phyloP scores from a whole-genome alignment of 352 stramenopile species.

The Globisporangium nagaii region DNA sequence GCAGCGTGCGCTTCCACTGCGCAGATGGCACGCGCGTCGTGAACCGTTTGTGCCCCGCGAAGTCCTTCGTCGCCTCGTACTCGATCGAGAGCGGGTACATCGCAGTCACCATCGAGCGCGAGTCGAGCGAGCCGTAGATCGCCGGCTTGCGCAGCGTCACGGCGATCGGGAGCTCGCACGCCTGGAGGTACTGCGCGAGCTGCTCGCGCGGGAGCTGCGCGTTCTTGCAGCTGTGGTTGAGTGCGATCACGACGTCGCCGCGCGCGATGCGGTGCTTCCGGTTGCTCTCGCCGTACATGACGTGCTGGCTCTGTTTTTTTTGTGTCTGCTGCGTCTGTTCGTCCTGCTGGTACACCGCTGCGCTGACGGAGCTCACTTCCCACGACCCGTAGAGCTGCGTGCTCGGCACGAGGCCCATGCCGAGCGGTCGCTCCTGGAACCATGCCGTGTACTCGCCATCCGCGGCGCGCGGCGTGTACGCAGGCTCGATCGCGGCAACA shows the following conservation, averaged over 20 bases:
- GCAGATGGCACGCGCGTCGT: conserved; percentile 46
- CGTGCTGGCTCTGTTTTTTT: conserved; percentile 5
- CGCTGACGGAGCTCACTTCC: conserved; percentile 57
- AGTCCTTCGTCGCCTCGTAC: conserved; percentile 25
- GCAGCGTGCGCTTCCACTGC: conserved; percentile 59
- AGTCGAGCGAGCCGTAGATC: conserved; percentile 58
- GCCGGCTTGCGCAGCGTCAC: conserved; percentile 61
- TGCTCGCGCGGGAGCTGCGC: conserved; percentile 41
- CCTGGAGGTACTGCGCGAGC: conserved; percentile 37
- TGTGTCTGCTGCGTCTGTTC: neutral
- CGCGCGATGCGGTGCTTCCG: conserved; percentile 21
- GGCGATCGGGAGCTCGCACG: conserved; percentile 45
- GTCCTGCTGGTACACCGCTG: neutral
- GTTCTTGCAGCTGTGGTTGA: conserved; percentile 48
- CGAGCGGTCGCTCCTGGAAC: conserved; percentile 59
- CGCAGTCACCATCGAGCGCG: conserved; percentile 51
- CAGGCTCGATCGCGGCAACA: conserved; percentile 6
- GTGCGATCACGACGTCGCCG: conserved; percentile 62
- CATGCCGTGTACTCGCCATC: conserved; percentile 70
- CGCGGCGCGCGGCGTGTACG: conserved; percentile 38
- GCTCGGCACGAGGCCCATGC: conserved; percentile 70
- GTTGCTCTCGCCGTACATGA: conserved; percentile 4
- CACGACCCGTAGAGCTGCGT: conserved; percentile 76
- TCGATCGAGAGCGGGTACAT: conserved; percentile 72
- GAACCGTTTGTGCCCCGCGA: conserved; percentile 27